Evolutionary conservation across 2,329 filamentous ascomycete genomes (phyloP).

Genomic region (Penicillium expansum): DNA sequence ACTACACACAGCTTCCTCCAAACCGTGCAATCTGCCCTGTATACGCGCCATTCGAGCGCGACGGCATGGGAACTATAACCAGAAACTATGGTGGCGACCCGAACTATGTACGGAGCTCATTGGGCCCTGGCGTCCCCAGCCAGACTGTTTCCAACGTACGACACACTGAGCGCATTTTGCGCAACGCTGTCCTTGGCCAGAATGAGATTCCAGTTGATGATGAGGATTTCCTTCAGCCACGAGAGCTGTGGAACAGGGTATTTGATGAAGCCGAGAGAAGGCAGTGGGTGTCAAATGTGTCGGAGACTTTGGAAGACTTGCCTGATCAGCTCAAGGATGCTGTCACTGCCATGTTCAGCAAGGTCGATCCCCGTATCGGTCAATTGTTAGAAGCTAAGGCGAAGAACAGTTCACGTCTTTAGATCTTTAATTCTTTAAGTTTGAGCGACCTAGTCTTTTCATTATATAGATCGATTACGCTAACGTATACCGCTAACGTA

Average conservation of each 20-base stretch:
- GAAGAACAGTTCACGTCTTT: not conserved
- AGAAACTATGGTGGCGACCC: slow-evolving; percentile 61
- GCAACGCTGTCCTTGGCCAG: slow-evolving; percentile 22
- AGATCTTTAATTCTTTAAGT: not conserved
- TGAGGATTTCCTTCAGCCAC: slow-evolving; percentile 33
- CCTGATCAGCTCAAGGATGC: slow-evolving; percentile 17
- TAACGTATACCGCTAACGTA: not conserved
- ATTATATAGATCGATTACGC: not conserved
- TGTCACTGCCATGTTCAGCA: slow-evolving; percentile 14
- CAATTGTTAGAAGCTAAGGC: slow-evolving; percentile 14
- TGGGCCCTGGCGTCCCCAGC: slow-evolving; percentile 21
- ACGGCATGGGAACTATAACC: slow-evolving; percentile 36
- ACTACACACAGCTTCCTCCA: slow-evolving; percentile 42
- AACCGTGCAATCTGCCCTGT: slow-evolving; percentile 38
- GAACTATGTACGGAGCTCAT: slow-evolving; percentile 48
- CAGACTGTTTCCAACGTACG: slow-evolving; percentile 20
- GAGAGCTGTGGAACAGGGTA: slow-evolving; percentile 29
- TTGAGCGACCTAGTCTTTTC: too few relatives aligned
- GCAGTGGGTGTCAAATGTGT: slow-evolving; percentile 24
- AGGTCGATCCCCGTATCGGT: slow-evolving; percentile 11
- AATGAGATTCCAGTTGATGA: slow-evolving; percentile 27
- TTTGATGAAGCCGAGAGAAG: slow-evolving; percentile 27
- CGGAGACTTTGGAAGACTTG: slow-evolving; percentile 25
- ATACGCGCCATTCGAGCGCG: slow-evolving; percentile 54
- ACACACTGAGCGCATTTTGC: slow-evolving; percentile 22